phyloP scores from a whole-genome alignment of 2,329 filamentous ascomycete genomes.

The Colletotrichum acutatum region DNA sequence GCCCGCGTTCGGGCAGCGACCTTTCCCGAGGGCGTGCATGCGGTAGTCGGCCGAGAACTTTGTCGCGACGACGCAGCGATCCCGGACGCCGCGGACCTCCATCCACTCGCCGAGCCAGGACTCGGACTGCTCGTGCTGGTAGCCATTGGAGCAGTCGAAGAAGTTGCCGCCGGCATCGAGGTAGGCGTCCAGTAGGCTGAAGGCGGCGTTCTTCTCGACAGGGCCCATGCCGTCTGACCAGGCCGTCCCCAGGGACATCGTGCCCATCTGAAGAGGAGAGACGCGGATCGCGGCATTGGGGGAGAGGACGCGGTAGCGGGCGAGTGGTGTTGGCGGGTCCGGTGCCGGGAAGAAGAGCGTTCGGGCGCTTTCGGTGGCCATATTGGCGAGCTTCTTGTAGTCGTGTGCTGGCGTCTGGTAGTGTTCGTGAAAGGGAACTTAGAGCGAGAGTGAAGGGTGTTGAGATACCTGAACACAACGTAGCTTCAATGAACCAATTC shows the following conservation, averaged over 20 bases:
- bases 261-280: slow-evolving; percentile 62
- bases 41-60: slow-evolving; percentile 65
- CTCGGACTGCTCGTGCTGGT: slow-evolving; percentile 68
- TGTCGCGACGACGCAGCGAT: slow-evolving; percentile 64
- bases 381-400: neutral
- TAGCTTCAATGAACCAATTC: neutral
- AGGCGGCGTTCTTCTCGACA: slow-evolving; percentile 64
- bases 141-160: slow-evolving; percentile 71
- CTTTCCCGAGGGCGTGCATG: slow-evolving; percentile 48
- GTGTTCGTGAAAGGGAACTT: neutral
- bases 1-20: slow-evolving; percentile 51
- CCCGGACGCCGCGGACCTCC: slow-evolving; percentile 56
- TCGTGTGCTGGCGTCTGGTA: neutral
- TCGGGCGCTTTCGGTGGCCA: neutral
- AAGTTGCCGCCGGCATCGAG: slow-evolving; percentile 72
- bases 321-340: neutral
- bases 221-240: slow-evolving; percentile 60
- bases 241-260: slow-evolving; percentile 62
- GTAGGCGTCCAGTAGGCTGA: slow-evolving; percentile 68
- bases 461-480: neutral
- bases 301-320: slow-evolving; percentile 56
- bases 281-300: slow-evolving; percentile 61
- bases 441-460: neutral
- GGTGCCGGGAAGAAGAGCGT: neutral
- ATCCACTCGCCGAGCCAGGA: slow-evolving; percentile 70